These are phyloP conservation scores for Soucietia sequanensis DNA, from an alignment of 805 yeast genomes.

Conservation along the genomic window DNA sequence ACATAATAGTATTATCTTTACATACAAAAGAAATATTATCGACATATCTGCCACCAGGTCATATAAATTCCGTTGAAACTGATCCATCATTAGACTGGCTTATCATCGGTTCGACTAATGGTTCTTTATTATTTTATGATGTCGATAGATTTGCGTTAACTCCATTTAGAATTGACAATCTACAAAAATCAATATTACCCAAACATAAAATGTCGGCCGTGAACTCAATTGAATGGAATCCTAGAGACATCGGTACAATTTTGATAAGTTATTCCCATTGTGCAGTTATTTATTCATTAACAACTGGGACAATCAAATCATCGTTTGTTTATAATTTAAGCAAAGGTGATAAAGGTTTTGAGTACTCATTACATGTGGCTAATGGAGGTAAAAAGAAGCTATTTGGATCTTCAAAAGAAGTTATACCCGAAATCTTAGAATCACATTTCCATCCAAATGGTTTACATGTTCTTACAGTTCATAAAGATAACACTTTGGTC, in stretches of 20 bases:
- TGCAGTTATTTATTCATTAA: constrained; percentile 68
- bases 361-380: constrained; percentile 23
- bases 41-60: constrained; percentile 60
- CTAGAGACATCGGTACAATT: constrained; percentile 80
- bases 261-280: constrained; percentile 70
- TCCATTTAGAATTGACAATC: constrained; percentile 63
- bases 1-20: constrained; percentile 68
- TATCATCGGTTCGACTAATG: constrained; percentile 75
- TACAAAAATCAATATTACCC: constrained; percentile 62
- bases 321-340: constrained; percentile 61
- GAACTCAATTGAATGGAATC: constrained; percentile 71
- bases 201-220: constrained; percentile 64
- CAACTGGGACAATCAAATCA: constrained; percentile 56
- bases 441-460: constrained; percentile 94
- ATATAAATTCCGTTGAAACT: constrained; percentile 64
- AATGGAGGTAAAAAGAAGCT: constrained; percentile 42
- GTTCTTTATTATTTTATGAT: constrained; percentile 69
- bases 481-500: constrained; percentile 78
- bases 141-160: constrained; percentile 74
- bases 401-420: constrained; percentile 36
- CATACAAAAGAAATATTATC: constrained; percentile 60
- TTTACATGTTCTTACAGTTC: constrained; percentile 73
- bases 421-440: constrained; percentile 33
- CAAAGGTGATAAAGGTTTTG: constrained; percentile 65
- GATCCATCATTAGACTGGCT: constrained; percentile 93